Conservation (phyloP, 768 basidiomycete species). For the Gymnopilus junonius region DNA sequence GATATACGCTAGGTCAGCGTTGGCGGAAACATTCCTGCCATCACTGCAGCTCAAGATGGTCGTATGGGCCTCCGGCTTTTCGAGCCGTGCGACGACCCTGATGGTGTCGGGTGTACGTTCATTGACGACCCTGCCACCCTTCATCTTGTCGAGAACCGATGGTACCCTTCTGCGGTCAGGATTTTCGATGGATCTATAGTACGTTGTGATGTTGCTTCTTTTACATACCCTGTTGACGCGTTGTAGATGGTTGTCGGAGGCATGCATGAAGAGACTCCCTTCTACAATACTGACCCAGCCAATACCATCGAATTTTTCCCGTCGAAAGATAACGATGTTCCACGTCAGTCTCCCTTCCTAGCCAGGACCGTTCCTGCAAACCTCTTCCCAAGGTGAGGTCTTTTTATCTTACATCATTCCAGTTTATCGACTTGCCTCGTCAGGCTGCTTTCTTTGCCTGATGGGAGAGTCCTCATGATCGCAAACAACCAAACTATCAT, state of each 20-base stretch:
- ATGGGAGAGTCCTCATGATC: constrained; percentile 43
- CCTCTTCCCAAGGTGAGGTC: constrained; percentile 29
- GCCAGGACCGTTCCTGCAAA: constrained; percentile 30
- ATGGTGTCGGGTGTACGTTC: constrained; percentile 35
- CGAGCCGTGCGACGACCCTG: constrained; percentile 40
- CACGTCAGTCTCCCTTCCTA: constrained; percentile 29
- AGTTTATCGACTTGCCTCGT: not conserved
- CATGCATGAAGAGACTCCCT: constrained; percentile 41
- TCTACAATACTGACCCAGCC: constrained; percentile 66
- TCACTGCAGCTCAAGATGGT: constrained; percentile 33
- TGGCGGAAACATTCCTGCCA: constrained; percentile 33
- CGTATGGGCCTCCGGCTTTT: constrained; percentile 42
- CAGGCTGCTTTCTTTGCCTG: constrained; percentile 37
- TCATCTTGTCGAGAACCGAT: constrained; percentile 40
- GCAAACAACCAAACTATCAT: constrained; percentile 41
- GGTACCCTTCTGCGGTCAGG: constrained; percentile 44
- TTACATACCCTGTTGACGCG: not conserved
- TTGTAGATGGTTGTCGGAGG: constrained; percentile 32
- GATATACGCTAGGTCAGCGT: constrained; percentile 36
- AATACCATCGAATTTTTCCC: constrained; percentile 46
- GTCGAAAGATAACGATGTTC: constrained; percentile 40
- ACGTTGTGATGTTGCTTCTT: constrained; percentile 16
- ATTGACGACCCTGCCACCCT: constrained; percentile 39
- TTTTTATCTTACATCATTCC: not conserved
- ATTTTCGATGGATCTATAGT: constrained; percentile 37